Percentiles rank a stretch among this genome's conserved stretches.
These are phyloP conservation scores for Manihot esculenta DNA, from an alignment of 441 rosid species.

Conservation along the genomic window DNA sequence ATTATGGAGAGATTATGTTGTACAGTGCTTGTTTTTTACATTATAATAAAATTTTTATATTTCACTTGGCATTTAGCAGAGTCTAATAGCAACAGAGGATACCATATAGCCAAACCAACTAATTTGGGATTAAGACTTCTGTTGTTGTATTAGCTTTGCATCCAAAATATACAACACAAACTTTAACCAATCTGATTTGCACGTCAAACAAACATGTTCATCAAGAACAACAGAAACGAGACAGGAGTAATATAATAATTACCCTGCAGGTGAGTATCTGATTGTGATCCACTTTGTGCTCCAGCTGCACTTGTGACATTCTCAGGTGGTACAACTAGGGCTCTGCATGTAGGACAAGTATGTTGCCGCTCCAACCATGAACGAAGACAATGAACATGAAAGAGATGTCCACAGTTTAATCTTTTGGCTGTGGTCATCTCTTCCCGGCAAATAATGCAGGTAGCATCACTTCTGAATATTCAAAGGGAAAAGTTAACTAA, in stretches of 20 bases:
- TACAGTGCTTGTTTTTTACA: background rate
- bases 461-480: slow-evolving; percentile 82
- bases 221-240: too few relatives aligned
- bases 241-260: slow-evolving; percentile 12
- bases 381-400: slow-evolving; percentile 96
- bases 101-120: too few relatives aligned
- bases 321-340: slow-evolving; percentile 88
- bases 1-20: background rate
- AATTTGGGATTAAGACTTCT: too few relatives aligned
- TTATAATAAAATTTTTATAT: background rate
- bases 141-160: background rate
- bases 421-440: slow-evolving; percentile 97
- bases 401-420: slow-evolving; percentile 89
- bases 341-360: slow-evolving; percentile 97
- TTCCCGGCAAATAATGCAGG: slow-evolving; percentile 96
- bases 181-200: background rate
- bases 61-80: too few relatives aligned
- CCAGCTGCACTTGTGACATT: slow-evolving; percentile 47
- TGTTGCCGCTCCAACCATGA: slow-evolving; percentile 98
- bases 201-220: too few relatives aligned
- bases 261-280: slow-evolving; percentile 65
- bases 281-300: slow-evolving; percentile 53
- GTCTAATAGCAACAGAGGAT: too few relatives aligned
- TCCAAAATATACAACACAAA: background rate
- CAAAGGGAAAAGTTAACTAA: slow-evolving; percentile 23